Evolutionary conservation across 495 filamentous ascomycete genomes (phyloP), one percentile per base, ranked within the genome.

Genomic region (Hypomontagnella submonticulosa): DNA sequence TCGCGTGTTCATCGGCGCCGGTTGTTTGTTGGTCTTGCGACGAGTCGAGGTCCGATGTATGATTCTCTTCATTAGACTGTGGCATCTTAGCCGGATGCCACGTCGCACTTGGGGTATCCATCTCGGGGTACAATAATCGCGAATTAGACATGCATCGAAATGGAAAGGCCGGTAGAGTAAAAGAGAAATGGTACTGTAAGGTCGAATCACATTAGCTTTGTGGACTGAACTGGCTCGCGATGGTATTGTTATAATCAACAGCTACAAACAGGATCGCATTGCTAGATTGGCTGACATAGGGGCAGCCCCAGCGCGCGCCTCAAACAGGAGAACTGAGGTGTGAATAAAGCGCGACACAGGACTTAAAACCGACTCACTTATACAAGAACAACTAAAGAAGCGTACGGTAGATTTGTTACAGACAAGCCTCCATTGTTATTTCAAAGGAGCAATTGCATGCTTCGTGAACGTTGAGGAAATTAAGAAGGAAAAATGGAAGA

Each of bases 71-170:
- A 62, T 60, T 61, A 54, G 75, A 75, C 59, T 84, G 77, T 56
- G 83, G 83, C 82, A 81, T 83, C 70, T 80, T 75, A 19, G 83
- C 83, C 58, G 83, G 83, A 73, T 86, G 75, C 83, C 83, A 86
- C 56, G 81, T 79, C 60, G 80, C 73, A 61, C 62, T 78, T 51
- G 76, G 73, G 54, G 72, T 69, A 68, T 77, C 76, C 61, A 73
- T 75, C 59, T 73, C 53, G 76, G 59, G 23, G 60, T 63, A 81
- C 79, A 67, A 63, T 59, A 57, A 61, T 51, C 36, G 65, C 70
- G 53, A 72, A 67, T 66, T 56, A 72, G 71, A 70, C 72, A 69
- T 65, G 63, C 44, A 61, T 72, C 55, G 65, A 71, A 69, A 74
- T 70, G 56, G 55, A 57, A 63, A 10, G 49, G 47, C 54, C 55